A percentile compares a stretch with the other conserved stretches of the same genome.
phyloP scores from a whole-genome alignment of 2,329 filamentous ascomycete species.

The Nemania diffusa region DNA sequence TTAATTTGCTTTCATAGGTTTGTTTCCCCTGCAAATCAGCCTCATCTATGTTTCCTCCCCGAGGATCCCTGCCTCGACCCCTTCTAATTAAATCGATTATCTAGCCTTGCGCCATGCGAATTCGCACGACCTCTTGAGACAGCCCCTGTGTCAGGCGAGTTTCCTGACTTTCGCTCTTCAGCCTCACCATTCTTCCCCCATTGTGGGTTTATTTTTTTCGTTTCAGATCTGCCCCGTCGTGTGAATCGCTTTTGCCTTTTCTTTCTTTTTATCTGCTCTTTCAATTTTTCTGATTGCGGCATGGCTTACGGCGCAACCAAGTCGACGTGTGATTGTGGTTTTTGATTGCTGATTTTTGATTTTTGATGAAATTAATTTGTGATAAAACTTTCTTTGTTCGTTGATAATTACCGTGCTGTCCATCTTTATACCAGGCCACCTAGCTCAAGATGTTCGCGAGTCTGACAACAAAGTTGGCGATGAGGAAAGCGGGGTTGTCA shows the following conservation, averaged over 20 bases:
- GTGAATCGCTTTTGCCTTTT: neutral
- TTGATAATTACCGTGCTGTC: neutral
- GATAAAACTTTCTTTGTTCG: neutral
- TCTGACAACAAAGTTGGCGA: slow-evolving; percentile 67
- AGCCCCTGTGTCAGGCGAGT: slow-evolving; percentile 46
- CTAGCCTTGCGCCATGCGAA: slow-evolving; percentile 20
- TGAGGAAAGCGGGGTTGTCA: slow-evolving; percentile 66
- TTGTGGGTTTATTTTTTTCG: slow-evolving; percentile 36
- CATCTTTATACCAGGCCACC: neutral
- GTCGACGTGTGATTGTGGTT: neutral
- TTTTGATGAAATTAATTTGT: neutral
- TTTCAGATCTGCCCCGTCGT: slow-evolving; percentile 22
- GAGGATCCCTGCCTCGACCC: neutral
- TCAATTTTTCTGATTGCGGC: neutral
- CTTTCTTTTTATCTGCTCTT: neutral
- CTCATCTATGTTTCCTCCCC: slow-evolving; percentile 6
- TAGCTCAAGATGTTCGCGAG: slow-evolving; percentile 65
- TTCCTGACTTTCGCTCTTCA: slow-evolving; percentile 34
- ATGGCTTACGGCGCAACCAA: neutral
- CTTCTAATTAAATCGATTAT: slow-evolving; percentile 17
- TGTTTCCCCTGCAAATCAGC: slow-evolving; percentile 24
- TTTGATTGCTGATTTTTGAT: neutral
- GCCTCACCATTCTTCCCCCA: slow-evolving; percentile 38
- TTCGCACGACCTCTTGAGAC: slow-evolving; percentile 41
- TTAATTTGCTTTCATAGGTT: neutral